These are phyloP conservation scores for Kwoniella europaea DNA, from an alignment of 768 basidiomycete genomes.

Conservation along the genomic window DNA sequence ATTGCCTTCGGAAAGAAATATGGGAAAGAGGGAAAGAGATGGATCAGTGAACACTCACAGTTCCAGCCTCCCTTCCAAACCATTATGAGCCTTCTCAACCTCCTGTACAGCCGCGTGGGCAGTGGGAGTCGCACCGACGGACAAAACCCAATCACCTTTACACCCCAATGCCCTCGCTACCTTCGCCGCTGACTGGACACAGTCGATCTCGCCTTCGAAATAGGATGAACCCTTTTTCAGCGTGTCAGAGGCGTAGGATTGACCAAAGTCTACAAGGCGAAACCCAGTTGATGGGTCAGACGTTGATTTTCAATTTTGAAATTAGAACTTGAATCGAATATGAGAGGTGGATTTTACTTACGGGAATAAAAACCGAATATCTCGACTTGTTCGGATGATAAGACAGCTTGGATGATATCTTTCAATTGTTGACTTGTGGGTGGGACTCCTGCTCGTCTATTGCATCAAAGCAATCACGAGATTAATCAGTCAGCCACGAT, in stretches of 20 bases:
- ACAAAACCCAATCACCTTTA: conserved; percentile 67
- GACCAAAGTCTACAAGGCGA: conserved; percentile 36
- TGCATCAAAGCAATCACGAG: no score
- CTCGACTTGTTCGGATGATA: conserved; percentile 65
- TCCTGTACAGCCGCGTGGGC: conserved; percentile 72
- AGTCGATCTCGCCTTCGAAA: conserved; percentile 71
- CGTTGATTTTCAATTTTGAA: no score
- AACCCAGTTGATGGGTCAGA: no score
- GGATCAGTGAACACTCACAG: conserved; percentile 64
- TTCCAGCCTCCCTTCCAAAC: conserved; percentile 70
- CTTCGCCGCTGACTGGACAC: conserved; percentile 70
- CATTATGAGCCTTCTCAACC: conserved; percentile 59
- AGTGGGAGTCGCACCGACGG: conserved; percentile 85
- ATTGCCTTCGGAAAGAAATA: background rate
- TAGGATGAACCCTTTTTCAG: conserved; percentile 69
- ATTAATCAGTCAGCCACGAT: background rate
- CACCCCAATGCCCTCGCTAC: conserved; percentile 62
- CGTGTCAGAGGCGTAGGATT: conserved; percentile 75
- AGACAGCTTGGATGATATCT: conserved; percentile 64
- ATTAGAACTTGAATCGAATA: no score
- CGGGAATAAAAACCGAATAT: conserved; percentile 86
- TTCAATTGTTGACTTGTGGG: conserved; percentile 66
- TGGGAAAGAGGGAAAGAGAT: background rate
- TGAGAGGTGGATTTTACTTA: conserved; percentile 55
- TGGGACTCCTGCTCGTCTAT: conserved; percentile 74